phyloP scores from a whole-genome alignment of 2,329 filamentous ascomycete genomes.

The Pyrenophora graminea region DNA sequence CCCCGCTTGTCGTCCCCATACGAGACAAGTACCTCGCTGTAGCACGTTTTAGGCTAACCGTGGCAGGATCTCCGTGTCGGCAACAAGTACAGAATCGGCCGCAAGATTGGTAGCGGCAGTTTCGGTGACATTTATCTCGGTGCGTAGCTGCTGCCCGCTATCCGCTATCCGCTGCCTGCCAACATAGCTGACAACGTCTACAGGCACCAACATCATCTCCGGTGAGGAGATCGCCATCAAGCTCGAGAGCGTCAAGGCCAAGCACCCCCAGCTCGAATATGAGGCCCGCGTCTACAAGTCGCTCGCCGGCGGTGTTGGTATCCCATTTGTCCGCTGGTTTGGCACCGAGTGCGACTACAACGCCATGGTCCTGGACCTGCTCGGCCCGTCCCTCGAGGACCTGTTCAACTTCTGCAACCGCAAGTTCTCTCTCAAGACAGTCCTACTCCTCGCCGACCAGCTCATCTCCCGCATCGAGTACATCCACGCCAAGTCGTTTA shows the following conservation, averaged over 20 bases:
- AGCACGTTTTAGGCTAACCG: slow-evolving; percentile 29
- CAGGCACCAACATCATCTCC: slow-evolving; percentile 98
- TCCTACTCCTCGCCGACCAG: slow-evolving; percentile 93
- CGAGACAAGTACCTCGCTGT: slow-evolving; percentile 18
- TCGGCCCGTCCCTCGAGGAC: slow-evolving; percentile 94
- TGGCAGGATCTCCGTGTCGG: slow-evolving; percentile 93
- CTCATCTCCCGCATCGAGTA: slow-evolving; percentile 99
- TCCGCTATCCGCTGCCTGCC: not conserved
- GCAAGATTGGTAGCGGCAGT: slow-evolving; percentile 96
- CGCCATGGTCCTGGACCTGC: slow-evolving; percentile 97
- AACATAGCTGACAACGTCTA: slow-evolving; percentile 22
- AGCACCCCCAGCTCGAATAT: slow-evolving; percentile 98
- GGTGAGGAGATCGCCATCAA: slow-evolving; percentile 99
- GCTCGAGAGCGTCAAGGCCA: slow-evolving; percentile 98
- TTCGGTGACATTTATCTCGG: slow-evolving; percentile 98
- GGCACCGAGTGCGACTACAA: slow-evolving; percentile 99
- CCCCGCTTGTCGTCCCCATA: slow-evolving; percentile 39
- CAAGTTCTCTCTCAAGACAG: slow-evolving; percentile 98
- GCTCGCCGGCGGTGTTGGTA: slow-evolving; percentile 94
- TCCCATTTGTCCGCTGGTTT: slow-evolving; percentile 99
- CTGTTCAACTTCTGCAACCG: slow-evolving; percentile 99
- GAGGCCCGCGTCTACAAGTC: slow-evolving; percentile 91
- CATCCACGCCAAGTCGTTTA: slow-evolving; percentile 99
- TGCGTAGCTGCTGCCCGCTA: slow-evolving; percentile 45
- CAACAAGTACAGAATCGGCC: slow-evolving; percentile 99